A percentile compares a stretch with the other conserved stretches of the same genome.
phyloP scores from a whole-genome alignment of 306 rosid genomes.

The Trifolium subterraneum region DNA sequence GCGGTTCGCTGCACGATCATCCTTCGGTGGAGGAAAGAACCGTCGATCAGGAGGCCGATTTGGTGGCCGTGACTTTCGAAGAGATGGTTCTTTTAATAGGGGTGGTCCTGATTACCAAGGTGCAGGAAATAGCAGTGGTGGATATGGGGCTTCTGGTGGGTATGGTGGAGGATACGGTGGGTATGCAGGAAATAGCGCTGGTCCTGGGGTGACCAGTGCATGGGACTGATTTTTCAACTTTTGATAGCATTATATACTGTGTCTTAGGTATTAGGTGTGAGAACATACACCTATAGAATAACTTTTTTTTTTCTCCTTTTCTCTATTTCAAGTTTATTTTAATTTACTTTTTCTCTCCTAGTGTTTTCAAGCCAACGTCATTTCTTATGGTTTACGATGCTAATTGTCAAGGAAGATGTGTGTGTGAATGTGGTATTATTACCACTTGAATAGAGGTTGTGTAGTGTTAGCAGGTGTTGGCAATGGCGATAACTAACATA shows the following conservation, averaged over 20 bases:
- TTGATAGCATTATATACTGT: constrained; percentile 45
- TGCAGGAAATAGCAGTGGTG: constrained; percentile 62
- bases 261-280: constrained; percentile 57
- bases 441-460: constrained; percentile 58
- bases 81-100: constrained; percentile 62
- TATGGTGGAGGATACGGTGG: constrained; percentile 60
- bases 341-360: constrained; percentile 41
- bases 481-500: constrained; percentile 62
- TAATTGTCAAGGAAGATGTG: constrained; percentile 34
- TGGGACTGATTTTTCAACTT: constrained; percentile 65
- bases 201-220: constrained; percentile 77
- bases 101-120: constrained; percentile 73
- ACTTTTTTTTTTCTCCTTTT: constrained; percentile 29
- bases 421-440: constrained; percentile 50
- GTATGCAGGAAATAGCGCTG: constrained; percentile 61
- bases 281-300: constrained; percentile 47
- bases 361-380: constrained; percentile 51
- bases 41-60: constrained; percentile 88
- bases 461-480: constrained; percentile 59
- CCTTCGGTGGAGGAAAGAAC: constrained; percentile 73
- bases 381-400: constrained; percentile 40
- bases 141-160: constrained; percentile 66
- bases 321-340: constrained; percentile 37
- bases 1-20: constrained; percentile 71
- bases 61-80: constrained; percentile 87